phyloP scores from a whole-genome alignment of 306 rosid genomes.

The cucumber (Cucumis sativus) region DNA sequence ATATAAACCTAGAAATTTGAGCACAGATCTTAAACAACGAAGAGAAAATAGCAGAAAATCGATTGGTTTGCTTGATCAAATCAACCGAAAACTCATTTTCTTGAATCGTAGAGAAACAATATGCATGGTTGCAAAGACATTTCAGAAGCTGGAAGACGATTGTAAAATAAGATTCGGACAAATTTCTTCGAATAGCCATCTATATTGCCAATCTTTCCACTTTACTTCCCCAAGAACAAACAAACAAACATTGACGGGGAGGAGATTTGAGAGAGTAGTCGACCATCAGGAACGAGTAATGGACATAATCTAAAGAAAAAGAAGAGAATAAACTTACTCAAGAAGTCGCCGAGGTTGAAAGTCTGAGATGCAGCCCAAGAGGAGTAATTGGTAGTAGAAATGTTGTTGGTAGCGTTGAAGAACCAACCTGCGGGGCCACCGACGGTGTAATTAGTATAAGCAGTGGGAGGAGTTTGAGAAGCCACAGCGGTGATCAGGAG shows the following conservation, averaged over 20 bases:
- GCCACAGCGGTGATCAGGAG: slow-evolving; percentile 13
- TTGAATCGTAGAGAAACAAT: not conserved
- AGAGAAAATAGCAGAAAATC: not conserved
- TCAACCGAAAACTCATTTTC: not conserved
- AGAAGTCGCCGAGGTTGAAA: slow-evolving; percentile 77
- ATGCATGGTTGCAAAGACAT: not conserved
- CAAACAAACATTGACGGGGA: not conserved
- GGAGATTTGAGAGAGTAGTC: not conserved
- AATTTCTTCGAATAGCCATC: not conserved
- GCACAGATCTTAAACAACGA: not conserved
- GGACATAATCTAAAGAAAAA: not conserved
- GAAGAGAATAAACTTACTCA: slow-evolving; percentile 31
- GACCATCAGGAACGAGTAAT: not conserved
- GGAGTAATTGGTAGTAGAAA: slow-evolving; percentile 60
- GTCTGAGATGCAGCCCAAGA: slow-evolving; percentile 59
- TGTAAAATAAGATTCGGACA: not conserved
- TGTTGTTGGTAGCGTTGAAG: slow-evolving; percentile 54
- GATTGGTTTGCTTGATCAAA: not conserved
- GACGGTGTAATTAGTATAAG: slow-evolving; percentile 63
- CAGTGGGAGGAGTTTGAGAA: slow-evolving; percentile 14
- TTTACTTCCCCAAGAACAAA: not conserved
- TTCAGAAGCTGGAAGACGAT: not conserved
- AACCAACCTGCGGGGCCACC: slow-evolving; percentile 68
- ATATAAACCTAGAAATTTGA: not conserved
- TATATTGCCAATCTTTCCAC: not conserved